Percentiles rank a stretch among this genome's conserved stretches.
phyloP scores from a whole-genome alignment of 306 rosid species.

The Castanea crenata region DNA sequence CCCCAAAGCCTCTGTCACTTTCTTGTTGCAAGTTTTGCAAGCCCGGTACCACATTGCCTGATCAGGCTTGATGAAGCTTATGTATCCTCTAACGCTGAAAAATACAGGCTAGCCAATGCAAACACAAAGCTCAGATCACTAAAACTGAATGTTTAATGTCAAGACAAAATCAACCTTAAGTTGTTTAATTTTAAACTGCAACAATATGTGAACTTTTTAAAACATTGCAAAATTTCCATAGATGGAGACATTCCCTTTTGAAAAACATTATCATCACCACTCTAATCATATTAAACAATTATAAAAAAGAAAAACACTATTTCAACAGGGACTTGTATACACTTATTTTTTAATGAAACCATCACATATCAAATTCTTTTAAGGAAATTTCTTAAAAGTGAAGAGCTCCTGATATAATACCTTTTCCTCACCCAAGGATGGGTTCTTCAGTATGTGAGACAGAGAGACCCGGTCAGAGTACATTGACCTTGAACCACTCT shows the following conservation, averaged over 20 bases:
- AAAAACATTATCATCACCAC: neutral
- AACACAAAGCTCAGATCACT: neutral
- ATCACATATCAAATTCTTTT: too few species aligned
- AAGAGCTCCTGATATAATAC: constrained; percentile 29
- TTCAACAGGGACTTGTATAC: neutral
- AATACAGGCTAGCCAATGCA: constrained; percentile 54
- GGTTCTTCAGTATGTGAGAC: constrained; percentile 53
- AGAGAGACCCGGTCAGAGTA: constrained; percentile 65
- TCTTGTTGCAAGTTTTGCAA: constrained; percentile 84
- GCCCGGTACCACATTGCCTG: constrained; percentile 95
- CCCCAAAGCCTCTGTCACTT: constrained; percentile 72
- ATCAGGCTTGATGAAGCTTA: constrained; percentile 71
- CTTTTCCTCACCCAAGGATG: constrained; percentile 76
- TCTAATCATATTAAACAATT: neutral
- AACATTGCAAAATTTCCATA: neutral
- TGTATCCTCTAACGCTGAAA: constrained; percentile 66
- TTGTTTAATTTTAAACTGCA: neutral
- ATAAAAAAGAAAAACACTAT: neutral
- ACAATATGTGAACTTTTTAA: neutral
- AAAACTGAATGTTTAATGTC: neutral
- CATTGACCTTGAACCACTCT: constrained; percentile 57
- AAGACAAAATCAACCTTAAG: neutral
- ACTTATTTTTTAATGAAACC: neutral
- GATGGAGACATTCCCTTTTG: too few species aligned
- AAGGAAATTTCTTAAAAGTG: neutral